Conservation (phyloP, 441 rosid species). For the Jatropha podagrica region DNA sequence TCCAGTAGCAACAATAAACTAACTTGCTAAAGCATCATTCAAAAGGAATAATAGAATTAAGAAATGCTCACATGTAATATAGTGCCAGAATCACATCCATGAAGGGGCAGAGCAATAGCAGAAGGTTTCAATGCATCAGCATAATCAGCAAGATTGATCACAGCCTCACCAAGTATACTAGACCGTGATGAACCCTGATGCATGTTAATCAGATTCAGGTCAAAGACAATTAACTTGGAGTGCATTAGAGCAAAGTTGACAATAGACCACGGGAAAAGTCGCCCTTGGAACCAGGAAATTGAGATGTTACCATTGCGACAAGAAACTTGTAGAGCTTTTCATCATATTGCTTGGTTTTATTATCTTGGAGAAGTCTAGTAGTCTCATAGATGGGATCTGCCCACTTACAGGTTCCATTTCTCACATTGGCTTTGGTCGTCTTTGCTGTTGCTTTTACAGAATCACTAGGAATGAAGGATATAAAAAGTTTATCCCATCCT, state of each 20-base stretch:
- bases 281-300: constrained; percentile 15
- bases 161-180: constrained; percentile 89
- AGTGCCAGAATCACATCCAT: constrained; percentile 85
- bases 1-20: constrained; percentile 8
- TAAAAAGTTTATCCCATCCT: constrained; percentile 98
- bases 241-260: constrained; percentile 15
- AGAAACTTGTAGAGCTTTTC: constrained; percentile 86
- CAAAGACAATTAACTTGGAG: constrained; percentile 25
- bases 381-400: constrained; percentile 98
- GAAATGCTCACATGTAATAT: constrained; percentile 82
- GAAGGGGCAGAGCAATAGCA: constrained; percentile 67
- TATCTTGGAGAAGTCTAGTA: constrained; percentile 92
- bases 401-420: constrained; percentile 99
- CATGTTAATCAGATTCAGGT: constrained; percentile 27
- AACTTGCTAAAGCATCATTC: constrained; percentile 14
- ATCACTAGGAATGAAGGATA: constrained; percentile 91
- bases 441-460: constrained; percentile 89
- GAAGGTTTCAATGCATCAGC: constrained; percentile 89
- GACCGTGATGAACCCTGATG: constrained; percentile 93
- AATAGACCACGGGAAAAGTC: constrained; percentile 11
- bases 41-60: constrained; percentile 23
- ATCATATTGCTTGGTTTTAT: constrained; percentile 76
- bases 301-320: constrained; percentile 74
- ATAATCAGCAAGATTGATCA: constrained; percentile 91
- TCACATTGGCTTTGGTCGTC: constrained; percentile 95